These are phyloP conservation scores for Testicularia cyperi DNA, from an alignment of 1,284 basidiomycete species.

Conservation along the genomic window DNA sequence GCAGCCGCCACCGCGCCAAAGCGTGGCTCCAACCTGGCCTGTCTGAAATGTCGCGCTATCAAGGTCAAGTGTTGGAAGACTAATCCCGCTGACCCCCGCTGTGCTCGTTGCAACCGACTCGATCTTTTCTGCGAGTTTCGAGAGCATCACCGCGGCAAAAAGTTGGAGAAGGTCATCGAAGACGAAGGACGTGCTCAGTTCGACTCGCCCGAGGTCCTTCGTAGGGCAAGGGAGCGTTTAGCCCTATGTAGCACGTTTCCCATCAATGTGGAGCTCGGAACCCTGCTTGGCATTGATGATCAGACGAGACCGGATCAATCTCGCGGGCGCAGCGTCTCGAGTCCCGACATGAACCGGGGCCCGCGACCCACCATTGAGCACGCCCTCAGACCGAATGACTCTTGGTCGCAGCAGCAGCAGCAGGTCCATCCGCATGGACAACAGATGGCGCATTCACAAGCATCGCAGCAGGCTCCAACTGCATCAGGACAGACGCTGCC, in stretches of 20 bases:
- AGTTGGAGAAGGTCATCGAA: constrained; percentile 31
- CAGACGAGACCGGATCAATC: no score
- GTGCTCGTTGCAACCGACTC: constrained; percentile 29
- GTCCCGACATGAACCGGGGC: no score
- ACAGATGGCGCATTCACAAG: no score
- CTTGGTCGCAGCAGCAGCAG: no score
- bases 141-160: constrained; percentile 37
- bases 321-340: no score
- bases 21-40: constrained; percentile 34
- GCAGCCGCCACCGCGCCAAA: neutral
- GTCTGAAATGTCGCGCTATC: constrained; percentile 39
- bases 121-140: constrained; percentile 36
- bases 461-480: neutral
- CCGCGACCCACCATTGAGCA: no score
- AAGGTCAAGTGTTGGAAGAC: constrained; percentile 39
- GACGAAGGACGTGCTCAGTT: constrained; percentile 22
- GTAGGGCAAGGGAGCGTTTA: constrained; percentile 7
- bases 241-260: constrained; percentile 25
- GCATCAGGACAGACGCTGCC: neutral
- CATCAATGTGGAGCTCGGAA: constrained; percentile 11
- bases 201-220: constrained; percentile 12
- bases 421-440: no score
- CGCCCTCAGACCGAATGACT: no score
- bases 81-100: constrained; percentile 25
- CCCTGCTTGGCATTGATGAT: neutral